A percentile compares a stretch with the other conserved stretches of the same genome.
These are phyloP conservation scores for Pyrenula massariospora DNA, from an alignment of 495 filamentous ascomycete species.

Conservation along the genomic window DNA sequence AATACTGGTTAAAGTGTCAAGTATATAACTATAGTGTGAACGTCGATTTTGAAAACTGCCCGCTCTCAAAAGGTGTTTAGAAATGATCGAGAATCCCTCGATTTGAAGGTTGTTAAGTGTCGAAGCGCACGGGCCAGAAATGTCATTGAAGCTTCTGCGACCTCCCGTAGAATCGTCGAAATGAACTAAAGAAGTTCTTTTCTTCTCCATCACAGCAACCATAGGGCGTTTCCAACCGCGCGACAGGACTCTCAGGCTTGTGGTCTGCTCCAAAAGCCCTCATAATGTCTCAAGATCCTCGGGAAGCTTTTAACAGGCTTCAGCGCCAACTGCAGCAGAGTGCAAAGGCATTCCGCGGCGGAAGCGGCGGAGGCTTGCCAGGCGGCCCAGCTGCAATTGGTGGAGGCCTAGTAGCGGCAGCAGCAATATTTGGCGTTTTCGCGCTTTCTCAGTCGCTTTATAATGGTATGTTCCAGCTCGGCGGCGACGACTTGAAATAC, in stretches of 20 bases:
- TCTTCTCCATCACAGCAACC: conserved; percentile 1
- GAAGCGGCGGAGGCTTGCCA: conserved; percentile 29
- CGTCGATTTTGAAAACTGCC: neutral
- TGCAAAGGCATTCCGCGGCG: conserved; percentile 26
- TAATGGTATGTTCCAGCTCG: conserved; percentile 49
- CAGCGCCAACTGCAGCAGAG: conserved; percentile 49
- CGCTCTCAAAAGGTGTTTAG: neutral
- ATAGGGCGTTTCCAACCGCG: neutral
- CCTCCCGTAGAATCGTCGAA: neutral
- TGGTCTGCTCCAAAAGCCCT: conserved; percentile 13
- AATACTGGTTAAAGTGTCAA: neutral
- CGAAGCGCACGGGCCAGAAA: neutral
- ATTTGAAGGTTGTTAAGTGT: no score
- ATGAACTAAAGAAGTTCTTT: conserved; percentile 1
- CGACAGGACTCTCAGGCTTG: conserved; percentile 18
- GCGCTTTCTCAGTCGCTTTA: conserved; percentile 79
- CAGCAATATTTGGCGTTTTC: conserved; percentile 51
- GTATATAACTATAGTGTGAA: neutral
- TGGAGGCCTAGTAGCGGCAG: conserved; percentile 32
- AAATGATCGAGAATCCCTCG: no score
- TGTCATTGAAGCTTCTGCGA: neutral
- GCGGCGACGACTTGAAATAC: neutral
- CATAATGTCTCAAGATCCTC: conserved; percentile 43
- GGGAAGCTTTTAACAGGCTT: conserved; percentile 52
- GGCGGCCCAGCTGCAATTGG: conserved; percentile 36